Base-by-base conservation (phyloP, 2,329 filamentous ascomycete species). In the Fusarium brachygibbosum region DNA sequence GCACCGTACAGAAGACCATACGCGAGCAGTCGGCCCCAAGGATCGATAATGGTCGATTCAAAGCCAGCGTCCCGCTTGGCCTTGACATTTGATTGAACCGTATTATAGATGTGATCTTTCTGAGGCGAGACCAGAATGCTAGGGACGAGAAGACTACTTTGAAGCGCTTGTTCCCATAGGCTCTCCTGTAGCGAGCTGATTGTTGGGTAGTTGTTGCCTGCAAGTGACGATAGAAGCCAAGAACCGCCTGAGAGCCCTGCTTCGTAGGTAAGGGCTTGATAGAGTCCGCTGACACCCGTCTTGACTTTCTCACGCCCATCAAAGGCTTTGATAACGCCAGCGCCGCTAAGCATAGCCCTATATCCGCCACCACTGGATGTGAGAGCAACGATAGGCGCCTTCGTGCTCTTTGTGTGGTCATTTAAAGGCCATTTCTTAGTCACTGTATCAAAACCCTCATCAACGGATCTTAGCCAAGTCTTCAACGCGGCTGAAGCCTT, bases 341-440 rank as follows among this genome's bases (percentile, higher is more conserved):
- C 57, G 8, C 57, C 57, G 10, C 57, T 60, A 1, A 60, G 57
- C 57, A 60, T 60, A 2, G 57, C 57, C 14, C 57, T 57, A 16
- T 60, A 60, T 21, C 57, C 57, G 2, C 51, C 57, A 13, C 57
- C 57, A 25, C 57, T 60, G 0, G 57, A 60, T 10, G 57, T 60
- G 2, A 60, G 57, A 37, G 57, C 57, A 25, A 60, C 17, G 6
- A 60, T 42, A 5, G 51, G 57, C 4, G 42, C 51, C 23, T n/a
- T 41, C 0, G 3, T 6, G 16, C n/a, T 17, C 1, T 58, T 35
- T 42, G 16, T 21, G 2, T 19, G 23, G n/a, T 10, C 3, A 9
- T 52, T 10, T 2, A 14, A 16, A 29, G 23, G 4, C 51, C 57
- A 60, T 9, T 19, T 23, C 11, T 31, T 57, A 3, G 19, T 49